These are phyloP conservation scores for Asterella californica DNA, from an alignment of 225 moss, liverwort and hornwort genomes.

Conservation along the genomic window DNA sequence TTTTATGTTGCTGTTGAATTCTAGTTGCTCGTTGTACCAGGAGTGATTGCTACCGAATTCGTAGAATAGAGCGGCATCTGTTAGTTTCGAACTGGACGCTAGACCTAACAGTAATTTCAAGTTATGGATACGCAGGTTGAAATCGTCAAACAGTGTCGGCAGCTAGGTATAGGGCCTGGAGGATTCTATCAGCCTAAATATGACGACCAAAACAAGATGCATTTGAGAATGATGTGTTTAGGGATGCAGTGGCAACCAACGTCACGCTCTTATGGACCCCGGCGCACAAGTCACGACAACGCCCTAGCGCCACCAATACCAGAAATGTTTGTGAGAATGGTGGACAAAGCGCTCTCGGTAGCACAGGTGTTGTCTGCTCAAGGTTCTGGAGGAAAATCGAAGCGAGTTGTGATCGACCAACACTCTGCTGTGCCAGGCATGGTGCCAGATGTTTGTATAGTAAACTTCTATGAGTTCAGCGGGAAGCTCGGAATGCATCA, in stretches of 20 bases:
- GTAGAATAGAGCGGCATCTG: no score
- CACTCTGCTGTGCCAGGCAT: conserved; percentile 48
- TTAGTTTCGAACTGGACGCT: not conserved
- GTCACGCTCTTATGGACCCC: conserved; percentile 48
- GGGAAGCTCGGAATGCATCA: conserved; percentile 93
- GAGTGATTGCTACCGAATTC: not conserved
- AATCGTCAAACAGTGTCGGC: conserved; percentile 68
- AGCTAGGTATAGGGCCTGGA: conserved; percentile 60
- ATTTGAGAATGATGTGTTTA: conserved; percentile 95
- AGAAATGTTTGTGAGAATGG: conserved; percentile 47
- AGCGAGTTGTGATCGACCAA: conserved; percentile 30
- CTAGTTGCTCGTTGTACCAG: no score
- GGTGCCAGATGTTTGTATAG: conserved; percentile 70
- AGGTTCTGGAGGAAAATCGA: conserved; percentile 58
- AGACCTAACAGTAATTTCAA: not conserved
- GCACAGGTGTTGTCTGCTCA: conserved; percentile 50
- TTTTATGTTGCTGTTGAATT: no score
- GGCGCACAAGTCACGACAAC: conserved; percentile 63
- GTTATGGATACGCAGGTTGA: conserved; percentile 57
- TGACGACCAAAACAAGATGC: conserved; percentile 65
- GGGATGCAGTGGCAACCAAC: conserved; percentile 90
- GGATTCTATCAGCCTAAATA: conserved; percentile 81
- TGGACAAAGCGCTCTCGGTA: conserved; percentile 60
- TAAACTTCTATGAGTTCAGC: conserved; percentile 82
- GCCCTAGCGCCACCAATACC: conserved; percentile 69